A percentile compares a stretch with the other conserved stretches of the same genome.
These are phyloP conservation scores for Jatropha podagrica DNA, from an alignment of 441 rosid species.

Conservation along the genomic window DNA sequence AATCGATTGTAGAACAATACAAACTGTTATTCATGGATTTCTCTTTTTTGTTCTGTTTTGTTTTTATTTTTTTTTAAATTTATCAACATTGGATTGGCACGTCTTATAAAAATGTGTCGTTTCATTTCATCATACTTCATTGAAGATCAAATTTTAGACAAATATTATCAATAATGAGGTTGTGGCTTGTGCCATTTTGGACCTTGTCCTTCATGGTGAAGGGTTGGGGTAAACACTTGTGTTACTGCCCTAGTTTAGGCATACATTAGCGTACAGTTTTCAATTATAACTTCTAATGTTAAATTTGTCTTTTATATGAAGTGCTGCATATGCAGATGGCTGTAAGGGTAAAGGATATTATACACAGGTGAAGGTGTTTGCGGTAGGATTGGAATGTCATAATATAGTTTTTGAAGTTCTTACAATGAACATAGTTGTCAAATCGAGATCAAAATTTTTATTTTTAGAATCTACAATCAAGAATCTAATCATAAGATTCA, in stretches of 20 bases:
- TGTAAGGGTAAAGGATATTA: no score
- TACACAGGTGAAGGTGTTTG: not conserved
- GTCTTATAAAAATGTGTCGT: not conserved
- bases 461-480: no score
- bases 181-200: not conserved
- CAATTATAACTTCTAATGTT: not conserved
- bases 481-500: no score
- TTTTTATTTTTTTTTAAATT: not conserved
- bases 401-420: conserved; percentile 2
- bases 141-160: not conserved
- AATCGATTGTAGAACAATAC: not conserved
- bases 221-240: not conserved
- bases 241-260: not conserved
- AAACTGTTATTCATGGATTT: not conserved
- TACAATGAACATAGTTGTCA: no score
- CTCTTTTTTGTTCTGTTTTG: no score
- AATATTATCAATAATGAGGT: not conserved
- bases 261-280: not conserved
- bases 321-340: not conserved
- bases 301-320: not conserved
- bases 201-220: not conserved
- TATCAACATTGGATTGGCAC: not conserved
- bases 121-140: not conserved
- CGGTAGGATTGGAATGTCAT: not conserved
- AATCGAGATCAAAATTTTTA: no score